Evolutionary conservation across 495 filamentous ascomycete genomes (phyloP).

Genomic region (Aspergillus sparsus): DNA sequence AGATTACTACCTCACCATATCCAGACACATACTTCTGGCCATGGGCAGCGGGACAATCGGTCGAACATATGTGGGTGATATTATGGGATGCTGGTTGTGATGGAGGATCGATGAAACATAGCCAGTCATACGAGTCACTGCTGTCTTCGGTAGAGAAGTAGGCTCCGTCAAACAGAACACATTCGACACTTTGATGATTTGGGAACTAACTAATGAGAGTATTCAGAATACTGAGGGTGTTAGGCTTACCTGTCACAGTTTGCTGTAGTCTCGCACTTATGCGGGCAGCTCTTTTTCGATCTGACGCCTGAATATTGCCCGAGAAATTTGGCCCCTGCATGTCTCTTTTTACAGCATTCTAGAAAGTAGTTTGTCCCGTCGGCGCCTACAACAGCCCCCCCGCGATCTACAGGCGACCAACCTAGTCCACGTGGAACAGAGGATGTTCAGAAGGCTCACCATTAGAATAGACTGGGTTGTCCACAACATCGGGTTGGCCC

Average conservation of each 20-base stretch:
- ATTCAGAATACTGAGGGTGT: neutral
- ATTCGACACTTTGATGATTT: neutral
- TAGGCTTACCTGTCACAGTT: neutral
- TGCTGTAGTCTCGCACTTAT: neutral
- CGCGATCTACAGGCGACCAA: neutral
- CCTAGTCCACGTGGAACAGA: neutral
- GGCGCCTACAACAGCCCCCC: neutral
- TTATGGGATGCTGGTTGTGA: neutral
- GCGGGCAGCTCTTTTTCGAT: neutral
- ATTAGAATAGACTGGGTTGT: neutral
- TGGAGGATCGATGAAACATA: neutral
- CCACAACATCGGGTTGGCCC: neutral
- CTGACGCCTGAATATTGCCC: neutral
- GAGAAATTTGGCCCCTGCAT: neutral
- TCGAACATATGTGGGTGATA: neutral
- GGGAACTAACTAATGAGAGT: neutral
- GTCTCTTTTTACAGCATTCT: neutral
- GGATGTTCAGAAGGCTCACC: neutral
- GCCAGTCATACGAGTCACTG: neutral
- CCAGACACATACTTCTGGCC: constrained; percentile 1
- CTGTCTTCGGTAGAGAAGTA: neutral
- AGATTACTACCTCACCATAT: neutral
- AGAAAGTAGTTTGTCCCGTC: neutral
- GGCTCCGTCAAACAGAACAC: neutral
- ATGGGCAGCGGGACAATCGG: neutral